A percentile compares a stretch with the other conserved stretches of the same genome.
Conservation (phyloP, 305 asterid genomes). For the Fraxinus ornus region DNA sequence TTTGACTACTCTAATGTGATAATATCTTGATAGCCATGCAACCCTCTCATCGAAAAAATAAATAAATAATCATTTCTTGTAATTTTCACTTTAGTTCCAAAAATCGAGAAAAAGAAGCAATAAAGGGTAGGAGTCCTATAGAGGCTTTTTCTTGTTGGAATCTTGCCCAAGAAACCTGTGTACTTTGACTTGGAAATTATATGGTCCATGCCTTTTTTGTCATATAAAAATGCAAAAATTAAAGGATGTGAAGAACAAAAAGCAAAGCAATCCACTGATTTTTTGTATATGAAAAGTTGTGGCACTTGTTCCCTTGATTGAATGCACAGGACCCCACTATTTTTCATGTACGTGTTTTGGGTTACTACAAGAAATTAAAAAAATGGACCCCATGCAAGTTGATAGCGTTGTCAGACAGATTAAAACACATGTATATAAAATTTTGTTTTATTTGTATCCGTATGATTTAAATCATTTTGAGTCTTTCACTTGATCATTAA, state of each 20-base stretch:
- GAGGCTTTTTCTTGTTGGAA: slow-evolving; percentile 46
- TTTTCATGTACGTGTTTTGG: not conserved
- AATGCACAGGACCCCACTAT: slow-evolving; percentile 47
- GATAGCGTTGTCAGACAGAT: not conserved
- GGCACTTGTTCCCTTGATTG: slow-evolving; percentile 50
- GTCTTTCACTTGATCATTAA: not conserved
- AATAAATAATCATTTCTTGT: not conserved
- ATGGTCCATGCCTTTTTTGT: slow-evolving; percentile 20
- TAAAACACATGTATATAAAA: not conserved
- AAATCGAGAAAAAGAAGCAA: slow-evolving; percentile 19
- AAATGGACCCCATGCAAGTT: not conserved
- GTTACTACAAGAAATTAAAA: not conserved
- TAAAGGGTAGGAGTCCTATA: slow-evolving; percentile 29
- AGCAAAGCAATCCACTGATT: slow-evolving; percentile 34
- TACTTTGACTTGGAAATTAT: slow-evolving; percentile 33
- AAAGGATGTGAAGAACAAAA: slow-evolving; percentile 18
- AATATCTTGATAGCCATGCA: not conserved
- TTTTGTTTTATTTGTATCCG: no score
- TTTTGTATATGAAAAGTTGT: slow-evolving; percentile 33
- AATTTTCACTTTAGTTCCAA: slow-evolving; percentile 17
- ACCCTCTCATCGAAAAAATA: not conserved
- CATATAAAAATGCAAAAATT: slow-evolving; percentile 7
- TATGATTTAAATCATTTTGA: not conserved
- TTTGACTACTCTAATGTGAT: not conserved
- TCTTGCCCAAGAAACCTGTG: slow-evolving; percentile 38